Percentiles rank a stretch among this genome's conserved stretches.
Conservation (phyloP, 805 yeast species). For the Ogataea pignaliae region DNA sequence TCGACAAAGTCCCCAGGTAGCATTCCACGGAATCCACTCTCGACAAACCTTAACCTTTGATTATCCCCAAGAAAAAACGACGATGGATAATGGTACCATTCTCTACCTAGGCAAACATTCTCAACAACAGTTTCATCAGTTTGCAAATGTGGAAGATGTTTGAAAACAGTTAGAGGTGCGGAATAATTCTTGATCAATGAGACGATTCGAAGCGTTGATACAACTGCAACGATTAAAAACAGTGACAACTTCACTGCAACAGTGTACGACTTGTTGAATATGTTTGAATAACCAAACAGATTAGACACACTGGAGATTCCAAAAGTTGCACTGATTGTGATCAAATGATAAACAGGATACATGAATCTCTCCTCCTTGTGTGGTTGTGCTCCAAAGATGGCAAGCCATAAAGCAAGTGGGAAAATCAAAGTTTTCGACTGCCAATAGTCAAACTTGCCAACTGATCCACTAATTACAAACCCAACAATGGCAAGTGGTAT, state of each 20-base stretch:
- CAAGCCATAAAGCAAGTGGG: conserved; percentile 64
- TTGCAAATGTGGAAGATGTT: conserved; percentile 30
- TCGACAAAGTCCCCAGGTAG: conserved; percentile 82
- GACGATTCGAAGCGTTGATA: conserved; percentile 48
- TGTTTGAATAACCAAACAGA: conserved; percentile 10
- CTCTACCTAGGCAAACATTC: conserved; percentile 86
- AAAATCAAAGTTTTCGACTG: conserved; percentile 26
- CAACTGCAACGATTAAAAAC: conserved; percentile 15
- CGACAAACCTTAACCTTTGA: conserved; percentile 61
- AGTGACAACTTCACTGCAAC: conserved; percentile 6
- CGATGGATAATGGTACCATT: conserved; percentile 91
- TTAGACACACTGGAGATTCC: conserved; percentile 23
- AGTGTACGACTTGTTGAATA: conserved; percentile 10
- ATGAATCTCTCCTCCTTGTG: conserved; percentile 92
- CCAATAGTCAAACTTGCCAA: conserved; percentile 7
- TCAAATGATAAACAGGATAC: conserved; percentile 76
- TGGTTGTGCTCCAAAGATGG: conserved; percentile 67
- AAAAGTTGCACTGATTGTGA: conserved; percentile 60
- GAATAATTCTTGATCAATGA: conserved; percentile 64
- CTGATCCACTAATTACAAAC: conserved; percentile 25
- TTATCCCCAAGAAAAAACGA: conserved; percentile 74
- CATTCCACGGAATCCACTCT: conserved; percentile 79
- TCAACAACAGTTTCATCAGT: conserved; percentile 19
- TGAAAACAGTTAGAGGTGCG: conserved; percentile 64
- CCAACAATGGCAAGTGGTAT: conserved; percentile 40